Evolutionary conservation across 164 flowering plant species (phyloP).

Genomic region (Vitis rupestris): DNA sequence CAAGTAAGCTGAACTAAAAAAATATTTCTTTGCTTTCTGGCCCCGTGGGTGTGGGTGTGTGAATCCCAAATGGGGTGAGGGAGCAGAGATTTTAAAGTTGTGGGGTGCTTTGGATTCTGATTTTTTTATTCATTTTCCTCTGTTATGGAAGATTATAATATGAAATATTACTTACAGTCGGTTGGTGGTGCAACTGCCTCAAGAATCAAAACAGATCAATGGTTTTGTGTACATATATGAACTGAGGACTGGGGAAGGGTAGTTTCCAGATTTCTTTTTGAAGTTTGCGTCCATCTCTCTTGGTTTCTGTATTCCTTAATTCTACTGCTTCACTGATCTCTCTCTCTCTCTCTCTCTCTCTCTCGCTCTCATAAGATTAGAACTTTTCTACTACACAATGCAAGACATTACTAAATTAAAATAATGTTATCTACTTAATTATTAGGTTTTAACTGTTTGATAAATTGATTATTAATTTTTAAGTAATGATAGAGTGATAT

Average conservation of each 20-base stretch:
- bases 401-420: no score
- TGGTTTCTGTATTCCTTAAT: constrained; percentile 18
- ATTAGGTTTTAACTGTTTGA: no score
- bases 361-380: no score
- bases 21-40: no score
- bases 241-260: neutral
- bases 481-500: no score
- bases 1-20: no score
- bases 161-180: neutral
- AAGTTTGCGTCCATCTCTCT: constrained; percentile 2
- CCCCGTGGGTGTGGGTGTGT: no score
- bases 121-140: constrained; percentile 1
- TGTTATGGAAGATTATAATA: neutral
- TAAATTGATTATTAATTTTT: no score
- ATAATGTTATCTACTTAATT: no score
- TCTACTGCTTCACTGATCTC: neutral
- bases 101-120: constrained; percentile 11
- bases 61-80: constrained; percentile 4
- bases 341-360: neutral
- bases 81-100: constrained; percentile 23
- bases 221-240: constrained; percentile 4
- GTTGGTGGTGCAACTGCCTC: constrained; percentile 50
- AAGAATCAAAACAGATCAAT: constrained; percentile 30
- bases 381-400: no score
- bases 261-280: constrained; percentile 15